Conservation (phyloP, 1,284 basidiomycete species). For the Grifola frondosa region DNA sequence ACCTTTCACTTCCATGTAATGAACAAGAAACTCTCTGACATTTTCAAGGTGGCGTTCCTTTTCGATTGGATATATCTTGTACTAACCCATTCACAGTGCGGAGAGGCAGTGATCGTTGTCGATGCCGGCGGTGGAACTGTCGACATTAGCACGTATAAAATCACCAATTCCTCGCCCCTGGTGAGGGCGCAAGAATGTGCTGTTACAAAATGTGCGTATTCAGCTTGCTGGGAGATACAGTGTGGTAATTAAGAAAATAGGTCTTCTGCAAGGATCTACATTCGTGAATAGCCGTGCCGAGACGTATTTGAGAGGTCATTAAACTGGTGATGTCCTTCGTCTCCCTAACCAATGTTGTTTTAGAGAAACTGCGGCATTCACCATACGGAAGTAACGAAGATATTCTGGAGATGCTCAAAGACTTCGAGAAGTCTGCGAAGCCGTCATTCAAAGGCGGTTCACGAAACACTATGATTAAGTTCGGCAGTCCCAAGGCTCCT, state of each 20-base stretch:
- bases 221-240: background rate
- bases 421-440: conserved; percentile 44
- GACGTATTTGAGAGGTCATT: conserved; percentile 30
- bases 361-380: conserved; percentile 37
- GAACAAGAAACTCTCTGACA: conserved; percentile 35
- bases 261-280: conserved; percentile 28
- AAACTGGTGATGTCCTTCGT: too few species aligned
- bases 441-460: conserved; percentile 37
- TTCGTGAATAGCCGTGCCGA: conserved; percentile 30
- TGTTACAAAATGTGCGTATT: conserved; percentile 39
- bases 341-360: background rate
- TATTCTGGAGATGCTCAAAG: conserved; percentile 35
- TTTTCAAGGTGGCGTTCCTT: conserved; percentile 25
- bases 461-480: conserved; percentile 40
- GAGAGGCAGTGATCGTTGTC: conserved; percentile 50
- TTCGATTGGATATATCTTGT: background rate
- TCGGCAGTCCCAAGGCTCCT: conserved; percentile 40
- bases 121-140: conserved; percentile 60
- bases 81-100: conserved; percentile 24
- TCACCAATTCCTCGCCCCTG: conserved; percentile 22
- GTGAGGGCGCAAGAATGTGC: conserved; percentile 40
- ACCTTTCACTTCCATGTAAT: conserved; percentile 47
- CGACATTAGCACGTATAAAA: conserved; percentile 50
- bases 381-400: conserved; percentile 35
- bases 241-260: conserved; percentile 8